Base-by-base conservation (phyloP, 2,329 filamentous ascomycete species). In the Fusarium sp. region DNA sequence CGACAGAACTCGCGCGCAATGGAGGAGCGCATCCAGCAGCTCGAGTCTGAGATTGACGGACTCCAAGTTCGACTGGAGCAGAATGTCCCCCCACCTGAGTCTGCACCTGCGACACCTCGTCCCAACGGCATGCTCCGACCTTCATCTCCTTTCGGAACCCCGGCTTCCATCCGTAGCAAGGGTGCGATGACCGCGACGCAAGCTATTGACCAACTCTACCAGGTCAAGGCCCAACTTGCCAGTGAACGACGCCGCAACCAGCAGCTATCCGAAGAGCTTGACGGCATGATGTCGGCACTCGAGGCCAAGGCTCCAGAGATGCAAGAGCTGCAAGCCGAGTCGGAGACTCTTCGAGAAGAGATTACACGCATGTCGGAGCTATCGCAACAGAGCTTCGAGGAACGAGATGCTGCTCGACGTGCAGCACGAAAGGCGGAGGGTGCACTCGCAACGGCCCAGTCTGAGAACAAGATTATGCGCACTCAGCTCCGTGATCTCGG, bases 401-500 rank as follows among this genome's bases (percentile, higher is more conserved):
- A 96, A 79, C 91, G 95, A 43, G 95, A 98, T 74, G 83, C 86
- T 6, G 94, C 95, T 1, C 91, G 92, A 68, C 95, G 94, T 82
- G 92, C 94, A 27, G 90, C 93, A 12, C 90, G 95, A 74, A 96
- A 93, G 83, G 93, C 92, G 63, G 92, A 97, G 80, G 90, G 90
- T n/a, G 89, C 94, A 66, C 88, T 95, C 65, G 88, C 86, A 27
- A 90, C 86, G 1, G 85, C 88, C 0, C 88, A 91, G 70, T 87
- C 90, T 2, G 95, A 98, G 83, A 88, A 90, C 35, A 92, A 93
- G 69, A 94, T 98, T 43, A 86, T 97, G 27, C 93, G 93, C 61
- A 94, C 95, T 74, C 95, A 98, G 81, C 87, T 98, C 10, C 93
- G 96, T 37, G 97, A 98, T 81, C 88, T 97, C 22, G 95, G 95